Base-by-base conservation (phyloP, 2,329 filamentous ascomycete species). In the Domatiomyces catenatus region DNA sequence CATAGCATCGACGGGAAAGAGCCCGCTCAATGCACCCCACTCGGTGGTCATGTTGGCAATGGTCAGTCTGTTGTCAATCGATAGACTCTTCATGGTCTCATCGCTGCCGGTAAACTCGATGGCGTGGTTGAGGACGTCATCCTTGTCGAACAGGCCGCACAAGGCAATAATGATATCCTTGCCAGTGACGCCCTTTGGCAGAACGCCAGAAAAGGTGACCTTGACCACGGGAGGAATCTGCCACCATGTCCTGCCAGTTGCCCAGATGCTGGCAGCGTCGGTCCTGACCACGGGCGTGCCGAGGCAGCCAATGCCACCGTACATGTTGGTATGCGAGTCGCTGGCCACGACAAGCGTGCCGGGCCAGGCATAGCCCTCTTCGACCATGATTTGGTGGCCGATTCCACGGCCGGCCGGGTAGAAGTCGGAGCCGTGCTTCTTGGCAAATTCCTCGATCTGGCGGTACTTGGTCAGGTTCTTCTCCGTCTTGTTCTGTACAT, bases 121-220 rank as follows among this genome's bases (percentile, higher is more conserved):
- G 4, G 80, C 80, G 63, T 94, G 87, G 68, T 96, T 96, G 12
- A 95, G 74, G 0, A 95, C 90, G 44, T 94, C 86, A 58, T 87
- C 83, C 49, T 84, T 79, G 67, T 85, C 84, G 71, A 96, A 93
- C 0, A 94, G 69, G 1, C 84, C 86, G 59, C 86, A 93, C 1
- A 96, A 75, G 0, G 87, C 86, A 22, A 95, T 77, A 57, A 96
- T 96, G 10, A 94, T 84, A 65, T 96, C 92, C 67, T 98, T 96
- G 26, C 88, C 90, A 0, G 84, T 87, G 1, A 94, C 88, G 8
- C 89, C 89, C 1, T 71, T 69, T 0, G 86, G 89, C 5, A 94
- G 70, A 0, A 77, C 67, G 5, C 88, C 89, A 0, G 76, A 85
- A 8, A 96, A 73, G 0, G 77, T 89, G 20, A 95, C 77, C 67